phyloP scores from a whole-genome alignment of 192 early-diverging fungal genomes.

The Coemansia sp. region DNA sequence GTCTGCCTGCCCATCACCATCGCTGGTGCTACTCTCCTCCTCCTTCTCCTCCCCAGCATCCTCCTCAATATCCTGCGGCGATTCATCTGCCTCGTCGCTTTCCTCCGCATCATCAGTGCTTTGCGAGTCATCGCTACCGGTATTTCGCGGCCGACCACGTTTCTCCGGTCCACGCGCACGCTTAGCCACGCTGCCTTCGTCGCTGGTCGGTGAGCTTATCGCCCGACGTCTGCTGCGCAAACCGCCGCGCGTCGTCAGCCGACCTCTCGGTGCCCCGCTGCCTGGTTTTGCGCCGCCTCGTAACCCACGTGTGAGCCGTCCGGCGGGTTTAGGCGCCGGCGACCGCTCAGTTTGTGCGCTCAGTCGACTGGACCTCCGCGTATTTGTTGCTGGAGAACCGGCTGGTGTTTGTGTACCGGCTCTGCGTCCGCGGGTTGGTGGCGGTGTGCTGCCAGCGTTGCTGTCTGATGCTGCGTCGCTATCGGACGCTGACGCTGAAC shows the following conservation, averaged over 20 bases:
- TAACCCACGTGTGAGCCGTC: conserved; percentile 38
- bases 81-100: conserved; percentile 3
- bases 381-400: conserved; percentile 35
- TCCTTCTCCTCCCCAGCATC: conserved; percentile 10
- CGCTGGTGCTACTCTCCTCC: background rate
- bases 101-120: conserved; percentile 10
- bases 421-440: conserved; percentile 20
- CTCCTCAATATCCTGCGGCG: background rate
- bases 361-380: conserved; percentile 37
- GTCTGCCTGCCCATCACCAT: background rate
- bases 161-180: background rate
- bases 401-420: background rate
- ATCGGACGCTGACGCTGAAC: background rate
- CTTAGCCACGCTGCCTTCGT: background rate
- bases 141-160: background rate
- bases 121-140: background rate
- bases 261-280: conserved; percentile 1
- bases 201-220: conserved; percentile 10
- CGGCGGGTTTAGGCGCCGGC: conserved; percentile 17
- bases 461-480: conserved; percentile 20
- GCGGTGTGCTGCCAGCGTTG: conserved; percentile 14
- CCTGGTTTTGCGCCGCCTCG: conserved; percentile 17
- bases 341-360: conserved; percentile 25
- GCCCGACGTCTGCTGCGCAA: background rate
- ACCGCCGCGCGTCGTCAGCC: background rate